Percentiles rank a stretch among this genome's conserved stretches.
These are phyloP conservation scores for Rhynchospora breviuscula DNA, from an alignment of 176 grass and related monocot genomes.

Conservation along the genomic window DNA sequence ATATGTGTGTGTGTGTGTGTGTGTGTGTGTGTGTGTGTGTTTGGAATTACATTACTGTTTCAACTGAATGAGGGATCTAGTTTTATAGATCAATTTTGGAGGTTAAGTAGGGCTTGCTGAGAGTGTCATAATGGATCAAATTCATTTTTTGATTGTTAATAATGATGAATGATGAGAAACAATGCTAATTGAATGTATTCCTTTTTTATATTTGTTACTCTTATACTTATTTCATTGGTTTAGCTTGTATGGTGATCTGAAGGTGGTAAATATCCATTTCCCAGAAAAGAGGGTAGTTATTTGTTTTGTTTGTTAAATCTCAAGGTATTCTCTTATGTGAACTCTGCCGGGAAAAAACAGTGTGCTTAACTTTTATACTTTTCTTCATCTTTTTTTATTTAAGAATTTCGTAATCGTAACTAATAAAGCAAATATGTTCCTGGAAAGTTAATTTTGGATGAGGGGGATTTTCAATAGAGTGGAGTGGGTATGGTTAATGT, in stretches of 20 bases:
- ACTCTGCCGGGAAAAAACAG: background rate
- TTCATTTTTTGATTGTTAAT: background rate
- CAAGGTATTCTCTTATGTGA: background rate
- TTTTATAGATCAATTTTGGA: slow-evolving; percentile 27
- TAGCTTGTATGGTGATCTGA: background rate
- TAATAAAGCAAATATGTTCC: too few species aligned
- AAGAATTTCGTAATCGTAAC: too few species aligned
- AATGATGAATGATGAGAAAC: slow-evolving; percentile 10
- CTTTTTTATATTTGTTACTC: background rate
- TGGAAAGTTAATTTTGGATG: too few species aligned
- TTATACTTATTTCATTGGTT: background rate
- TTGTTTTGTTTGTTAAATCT: background rate
- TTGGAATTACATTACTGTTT: background rate
- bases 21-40: too few species aligned
- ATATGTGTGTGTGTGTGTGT: too few species aligned
- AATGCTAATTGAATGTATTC: background rate
- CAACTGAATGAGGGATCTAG: background rate
- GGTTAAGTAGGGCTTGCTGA: background rate
- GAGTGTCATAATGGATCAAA: background rate
- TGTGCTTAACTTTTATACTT: too few species aligned
- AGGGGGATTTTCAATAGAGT: too few species aligned
- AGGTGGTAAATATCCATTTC: background rate
- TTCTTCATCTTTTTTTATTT: too few species aligned
- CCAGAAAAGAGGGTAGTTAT: background rate
- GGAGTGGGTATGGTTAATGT: too few species aligned